Evolutionary conservation across 2,329 filamentous ascomycete genomes (phyloP).

Genomic region (Lachnellula arida): DNA sequence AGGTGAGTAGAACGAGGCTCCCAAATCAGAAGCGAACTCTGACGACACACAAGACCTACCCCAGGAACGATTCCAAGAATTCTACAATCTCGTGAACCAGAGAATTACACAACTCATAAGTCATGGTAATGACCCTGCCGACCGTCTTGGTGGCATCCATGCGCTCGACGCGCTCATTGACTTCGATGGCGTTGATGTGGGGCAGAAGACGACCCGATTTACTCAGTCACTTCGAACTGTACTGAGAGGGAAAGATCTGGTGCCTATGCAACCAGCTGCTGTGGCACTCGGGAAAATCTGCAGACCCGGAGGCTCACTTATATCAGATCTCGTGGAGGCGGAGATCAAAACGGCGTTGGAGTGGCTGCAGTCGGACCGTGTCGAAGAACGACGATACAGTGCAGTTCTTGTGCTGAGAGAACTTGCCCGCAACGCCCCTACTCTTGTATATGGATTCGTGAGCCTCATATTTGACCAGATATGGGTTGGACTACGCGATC

Average conservation of each 20-base stretch:
- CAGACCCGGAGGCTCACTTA: conserved; percentile 85
- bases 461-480: conserved; percentile 94
- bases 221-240: conserved; percentile 85
- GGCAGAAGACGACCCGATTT: conserved; percentile 90
- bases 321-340: conserved; percentile 91
- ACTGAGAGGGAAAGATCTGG: conserved; percentile 83
- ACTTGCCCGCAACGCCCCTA: conserved; percentile 86
- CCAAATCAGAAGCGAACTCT: not conserved
- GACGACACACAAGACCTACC: conserved; percentile 58
- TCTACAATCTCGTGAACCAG: conserved; percentile 62
- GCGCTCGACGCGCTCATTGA: conserved; percentile 91
- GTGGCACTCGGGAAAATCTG: conserved; percentile 86
- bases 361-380: conserved; percentile 91
- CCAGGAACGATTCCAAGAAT: conserved; percentile 70
- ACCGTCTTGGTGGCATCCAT: conserved; percentile 86
- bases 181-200: conserved; percentile 91
- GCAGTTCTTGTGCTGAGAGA: conserved; percentile 89
- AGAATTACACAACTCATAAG: conserved; percentile 71
- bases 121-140: conserved; percentile 79
- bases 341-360: conserved; percentile 95
- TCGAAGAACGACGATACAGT: conserved; percentile 89
- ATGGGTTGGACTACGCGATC: conserved; percentile 89
- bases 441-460: conserved; percentile 92
- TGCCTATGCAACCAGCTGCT: conserved; percentile 85
- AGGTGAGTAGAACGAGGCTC: conserved; percentile 21